phyloP scores from a whole-genome alignment of 2,329 filamentous ascomycete genomes.

The Tympanopsis confertula region DNA sequence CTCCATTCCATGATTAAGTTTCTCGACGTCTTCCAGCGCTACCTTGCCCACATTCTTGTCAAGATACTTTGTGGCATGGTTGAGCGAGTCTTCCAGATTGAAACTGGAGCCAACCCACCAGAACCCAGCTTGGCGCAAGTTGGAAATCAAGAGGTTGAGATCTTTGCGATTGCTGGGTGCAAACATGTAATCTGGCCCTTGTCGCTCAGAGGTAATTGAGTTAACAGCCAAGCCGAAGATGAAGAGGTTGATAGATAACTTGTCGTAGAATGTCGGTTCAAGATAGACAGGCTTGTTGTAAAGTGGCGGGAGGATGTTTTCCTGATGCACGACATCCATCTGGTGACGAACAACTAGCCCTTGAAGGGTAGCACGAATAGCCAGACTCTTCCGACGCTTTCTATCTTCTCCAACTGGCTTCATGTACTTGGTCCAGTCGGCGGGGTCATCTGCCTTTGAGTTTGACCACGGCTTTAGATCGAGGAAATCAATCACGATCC shows the following conservation, averaged over 20 bases:
- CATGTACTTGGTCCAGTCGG: conserved; percentile 1
- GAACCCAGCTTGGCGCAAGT: conserved; percentile 51
- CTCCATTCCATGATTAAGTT: background rate
- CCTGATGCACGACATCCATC: conserved; percentile 43
- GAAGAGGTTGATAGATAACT: conserved; percentile 50
- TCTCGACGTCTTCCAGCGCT: background rate
- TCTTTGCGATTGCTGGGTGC: conserved; percentile 43
- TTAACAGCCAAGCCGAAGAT: conserved; percentile 46
- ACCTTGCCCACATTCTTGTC: background rate
- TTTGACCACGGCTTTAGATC: conserved; percentile 1
- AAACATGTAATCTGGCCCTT: conserved; percentile 53
- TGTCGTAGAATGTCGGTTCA: conserved; percentile 51
- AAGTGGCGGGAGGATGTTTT: conserved; percentile 44
- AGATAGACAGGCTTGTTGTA: conserved; percentile 42
- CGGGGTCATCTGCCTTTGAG: background rate
- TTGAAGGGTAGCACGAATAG: conserved; percentile 41
- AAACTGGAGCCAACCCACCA: conserved; percentile 43
- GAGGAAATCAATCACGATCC: background rate
- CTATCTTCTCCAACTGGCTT: background rate
- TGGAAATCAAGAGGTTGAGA: conserved; percentile 39
- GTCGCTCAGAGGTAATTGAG: conserved; percentile 50
- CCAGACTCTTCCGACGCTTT: conserved; percentile 15
- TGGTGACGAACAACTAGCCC: conserved; percentile 49
- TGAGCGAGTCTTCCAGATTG: conserved; percentile 33
- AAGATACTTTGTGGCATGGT: conserved; percentile 21